These are phyloP conservation scores for Saccharomycopsis lassenensis DNA, from an alignment of 805 yeast species.

Conservation along the genomic window DNA sequence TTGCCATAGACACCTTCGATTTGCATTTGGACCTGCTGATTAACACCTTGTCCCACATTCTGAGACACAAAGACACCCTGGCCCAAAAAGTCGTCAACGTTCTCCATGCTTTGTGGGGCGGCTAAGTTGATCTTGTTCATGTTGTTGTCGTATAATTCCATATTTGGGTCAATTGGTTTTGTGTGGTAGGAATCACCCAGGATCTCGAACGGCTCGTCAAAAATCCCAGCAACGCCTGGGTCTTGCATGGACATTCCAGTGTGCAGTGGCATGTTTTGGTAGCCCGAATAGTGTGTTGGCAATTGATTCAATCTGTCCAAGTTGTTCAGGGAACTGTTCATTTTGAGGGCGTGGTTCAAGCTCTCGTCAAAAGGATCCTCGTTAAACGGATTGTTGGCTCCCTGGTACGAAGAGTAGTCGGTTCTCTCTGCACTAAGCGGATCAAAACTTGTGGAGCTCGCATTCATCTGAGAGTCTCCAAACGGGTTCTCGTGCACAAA, in stretches of 20 bases:
- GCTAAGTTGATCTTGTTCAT: constrained; percentile 13
- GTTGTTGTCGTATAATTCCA: constrained; percentile 14
- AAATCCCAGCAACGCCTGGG: constrained; percentile 1
- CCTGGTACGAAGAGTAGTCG: too few relatives aligned
- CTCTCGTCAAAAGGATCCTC: too few relatives aligned
- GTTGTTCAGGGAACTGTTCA: too few relatives aligned
- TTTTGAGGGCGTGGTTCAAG: too few relatives aligned
- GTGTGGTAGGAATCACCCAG: constrained; percentile 15
- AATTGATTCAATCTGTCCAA: too few relatives aligned
- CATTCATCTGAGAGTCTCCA: too few relatives aligned
- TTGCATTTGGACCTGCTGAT: constrained; percentile 7
- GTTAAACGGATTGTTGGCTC: too few relatives aligned
- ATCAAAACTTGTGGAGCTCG: too few relatives aligned
- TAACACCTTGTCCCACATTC: constrained; percentile 11
- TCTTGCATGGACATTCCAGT: constrained; percentile 1
- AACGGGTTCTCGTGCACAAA: too few relatives aligned
- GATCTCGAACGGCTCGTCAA: constrained; percentile 2
- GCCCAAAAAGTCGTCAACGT: constrained; percentile 4
- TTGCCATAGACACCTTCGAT: constrained; percentile 15
- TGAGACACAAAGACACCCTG: constrained; percentile 16
- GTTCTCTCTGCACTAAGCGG: too few relatives aligned
- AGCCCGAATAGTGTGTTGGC: too few relatives aligned
- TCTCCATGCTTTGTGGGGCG: constrained; percentile 2
- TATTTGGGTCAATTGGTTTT: constrained; percentile 5
- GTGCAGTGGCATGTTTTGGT: too few relatives aligned